Percentiles rank a stretch among this genome's conserved stretches.
Evolutionary conservation across 371 early-diverging fungal species (phyloP).

Genomic region (Mortierella sp.): DNA sequence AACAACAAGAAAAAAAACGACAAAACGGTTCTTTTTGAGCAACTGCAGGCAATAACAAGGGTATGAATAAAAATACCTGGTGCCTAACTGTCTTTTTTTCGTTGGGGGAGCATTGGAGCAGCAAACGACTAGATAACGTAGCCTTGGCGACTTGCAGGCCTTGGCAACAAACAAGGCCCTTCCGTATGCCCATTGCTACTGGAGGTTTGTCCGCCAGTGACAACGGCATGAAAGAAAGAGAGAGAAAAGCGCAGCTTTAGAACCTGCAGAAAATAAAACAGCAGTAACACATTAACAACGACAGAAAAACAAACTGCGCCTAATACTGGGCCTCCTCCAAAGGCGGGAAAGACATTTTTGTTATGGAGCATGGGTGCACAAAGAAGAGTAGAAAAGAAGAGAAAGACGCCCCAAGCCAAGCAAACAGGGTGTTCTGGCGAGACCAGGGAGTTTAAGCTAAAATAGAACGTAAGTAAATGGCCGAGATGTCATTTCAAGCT

Average conservation of each 20-base stretch:
- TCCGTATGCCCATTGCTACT: too few relatives aligned
- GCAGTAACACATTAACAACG: background rate
- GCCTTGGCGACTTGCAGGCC: too few relatives aligned
- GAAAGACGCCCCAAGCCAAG: background rate
- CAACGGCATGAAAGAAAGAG: background rate
- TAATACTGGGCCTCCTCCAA: background rate
- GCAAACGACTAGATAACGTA: too few relatives aligned
- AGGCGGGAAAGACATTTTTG: background rate
- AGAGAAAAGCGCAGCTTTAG: background rate
- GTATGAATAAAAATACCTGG: too few relatives aligned
- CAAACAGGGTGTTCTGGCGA: background rate
- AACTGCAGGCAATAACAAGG: background rate
- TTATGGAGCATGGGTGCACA: slow-evolving; percentile 12
- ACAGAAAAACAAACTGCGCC: slow-evolving; percentile 13
- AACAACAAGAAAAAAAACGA: background rate
- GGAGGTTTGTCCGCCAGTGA: background rate
- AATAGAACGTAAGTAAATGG: too few relatives aligned
- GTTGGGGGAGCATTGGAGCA: too few relatives aligned
- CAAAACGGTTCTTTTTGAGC: background rate
- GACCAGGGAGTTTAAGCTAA: background rate
- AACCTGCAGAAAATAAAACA: background rate
- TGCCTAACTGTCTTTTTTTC: too few relatives aligned
- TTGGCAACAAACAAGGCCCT: background rate
- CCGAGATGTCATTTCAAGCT: too few relatives aligned
- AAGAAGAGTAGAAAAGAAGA: background rate